Percentiles rank a stretch among this genome's conserved stretches.
phyloP scores from a whole-genome alignment of 2,329 filamentous ascomycete genomes.

The Ascochyta koolunga region DNA sequence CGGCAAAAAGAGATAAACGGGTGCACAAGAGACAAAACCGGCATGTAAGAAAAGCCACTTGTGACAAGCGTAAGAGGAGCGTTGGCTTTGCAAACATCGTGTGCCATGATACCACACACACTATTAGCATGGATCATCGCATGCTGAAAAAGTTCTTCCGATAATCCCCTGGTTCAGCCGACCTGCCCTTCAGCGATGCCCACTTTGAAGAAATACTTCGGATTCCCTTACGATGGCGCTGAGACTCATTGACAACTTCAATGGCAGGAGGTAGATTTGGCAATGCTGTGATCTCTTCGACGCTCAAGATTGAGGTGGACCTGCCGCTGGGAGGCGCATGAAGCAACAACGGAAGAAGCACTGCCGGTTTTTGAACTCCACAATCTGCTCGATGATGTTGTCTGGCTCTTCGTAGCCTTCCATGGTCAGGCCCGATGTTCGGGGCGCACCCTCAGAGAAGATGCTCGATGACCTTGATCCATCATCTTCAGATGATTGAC shows the following conservation, averaged over 20 bases:
- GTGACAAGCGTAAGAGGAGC: not conserved
- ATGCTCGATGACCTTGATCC: constrained; percentile 13
- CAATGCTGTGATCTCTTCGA: constrained; percentile 26
- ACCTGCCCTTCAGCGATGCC: constrained; percentile 26
- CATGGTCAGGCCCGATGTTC: constrained; percentile 2
- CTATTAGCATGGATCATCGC: not conserved
- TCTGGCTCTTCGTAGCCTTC: constrained; percentile 4
- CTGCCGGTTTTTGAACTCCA: constrained; percentile 31
- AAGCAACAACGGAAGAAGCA: constrained; percentile 28
- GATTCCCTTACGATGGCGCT: constrained; percentile 28
- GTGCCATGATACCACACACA: not conserved
- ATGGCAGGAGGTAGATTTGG: constrained; percentile 7
- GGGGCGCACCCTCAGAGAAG: constrained; percentile 10
- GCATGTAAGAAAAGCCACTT: not conserved
- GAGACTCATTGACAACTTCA: not conserved
- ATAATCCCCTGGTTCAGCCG: constrained; percentile 4
- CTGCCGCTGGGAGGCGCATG: constrained; percentile 32
- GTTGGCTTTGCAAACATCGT: not conserved
- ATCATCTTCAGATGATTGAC: constrained; percentile 10
- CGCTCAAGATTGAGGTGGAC: constrained; percentile 5
- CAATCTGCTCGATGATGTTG: constrained; percentile 34
- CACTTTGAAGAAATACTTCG: constrained; percentile 32
- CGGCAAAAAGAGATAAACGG: not conserved
- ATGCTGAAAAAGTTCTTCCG: constrained; percentile 12
- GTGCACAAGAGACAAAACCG: not conserved